Base-by-base conservation (phyloP, 495 filamentous ascomycete species). In the Penicillium manginii region DNA sequence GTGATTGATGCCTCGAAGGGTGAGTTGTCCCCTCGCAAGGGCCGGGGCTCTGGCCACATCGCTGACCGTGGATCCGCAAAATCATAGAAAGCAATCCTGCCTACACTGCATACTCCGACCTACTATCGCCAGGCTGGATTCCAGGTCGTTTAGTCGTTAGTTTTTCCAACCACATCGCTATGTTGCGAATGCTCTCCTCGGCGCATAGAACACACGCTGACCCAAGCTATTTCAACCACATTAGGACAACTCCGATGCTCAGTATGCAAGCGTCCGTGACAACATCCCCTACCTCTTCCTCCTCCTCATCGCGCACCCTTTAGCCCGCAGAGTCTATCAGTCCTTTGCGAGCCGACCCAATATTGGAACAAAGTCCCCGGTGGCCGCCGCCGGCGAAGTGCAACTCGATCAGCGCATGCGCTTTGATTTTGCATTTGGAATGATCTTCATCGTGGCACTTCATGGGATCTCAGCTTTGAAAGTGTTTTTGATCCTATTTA, bases 381-480 rank as follows among this genome's bases (percentile, higher is more conserved):
- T 72, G 5, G 68, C 73, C 10, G 75, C 79, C 53, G 80, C 80
- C 50, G 89, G 84, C 17, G 85, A 93, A 39, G 81, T 80, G 37
- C 83, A 91, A 21, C 69, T 94, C 32, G 80, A 86, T n/a, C 86
- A 88, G 59, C 84, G 96, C n/a, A 84, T 88, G 21, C 81, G 82
- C 1, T 99, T 94, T 63, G 96, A 99, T 77, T 84, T 90, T 50
- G 75, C 74, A 35, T 99, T 98, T 71, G 90, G 92, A 9, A 52
- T 90, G 14, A 63, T 94, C 37, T 96, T 93, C 66, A 78, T 98
- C 10, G 65, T 80, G 37, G 88, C 82, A 9, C 78, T 99, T 19
- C 91, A 99, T 76, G 96, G 94, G 6, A 80, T 92, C 48, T 97
- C 93, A 4, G 83, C 86, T 0, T 65, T 90, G 32, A 99, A 99